Base-by-base conservation (phyloP, 2,329 filamentous ascomycete genomes). In the Plenodomus lindquistii region DNA sequence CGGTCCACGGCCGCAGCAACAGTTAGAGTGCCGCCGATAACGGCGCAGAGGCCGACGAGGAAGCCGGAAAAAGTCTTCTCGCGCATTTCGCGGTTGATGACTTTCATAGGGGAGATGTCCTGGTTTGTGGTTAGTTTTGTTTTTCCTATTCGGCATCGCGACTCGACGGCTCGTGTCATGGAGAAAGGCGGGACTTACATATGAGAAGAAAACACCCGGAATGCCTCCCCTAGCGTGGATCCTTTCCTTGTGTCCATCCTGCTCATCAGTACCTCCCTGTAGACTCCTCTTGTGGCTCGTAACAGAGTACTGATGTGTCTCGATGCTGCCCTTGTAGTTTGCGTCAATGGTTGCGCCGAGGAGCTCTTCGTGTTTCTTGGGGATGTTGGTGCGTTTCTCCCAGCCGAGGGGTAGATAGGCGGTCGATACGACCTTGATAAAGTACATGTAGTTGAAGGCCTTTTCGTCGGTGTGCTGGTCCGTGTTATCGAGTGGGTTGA, bases 61-160 rank as follows among this genome's bases (percentile, higher is more conserved):
- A 99, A 99, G 16, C 89, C 89, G 0, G 90, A 85, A 72, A 99
- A 95, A 4, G 88, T 88, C 80, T 97, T 97, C 52, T 86, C 80
- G 39, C 90, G 85, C 59, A 89, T 87, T 77, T 99, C 95, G 46
- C 92, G 88, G 79, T 99, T 99, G 75, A 99, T 88, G 52, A 99
- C 93, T 78, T 97, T 99, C 94, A 99, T 99, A 4, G 94, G 94
- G 2, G 93, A 97, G 72, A 99, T 99, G 65, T 99, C 94, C 88
- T 92, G 48, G 22, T 20, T n/a, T n/a, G n/a, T n/a, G n/a, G n/a
- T 13, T 6, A n/a, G 18, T n/a, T n/a, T 56, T 53, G 27, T 31
- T 31, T 31, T 4, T 8, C 27, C 10, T 31, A 4, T 4, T 31
- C 11, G 15, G 22, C 22, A 24, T 24, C 22, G 22, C n/a, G n/a